Evolutionary conservation across 768 basidiomycete species (phyloP).

Genomic region (Strobilomyces confusus): DNA sequence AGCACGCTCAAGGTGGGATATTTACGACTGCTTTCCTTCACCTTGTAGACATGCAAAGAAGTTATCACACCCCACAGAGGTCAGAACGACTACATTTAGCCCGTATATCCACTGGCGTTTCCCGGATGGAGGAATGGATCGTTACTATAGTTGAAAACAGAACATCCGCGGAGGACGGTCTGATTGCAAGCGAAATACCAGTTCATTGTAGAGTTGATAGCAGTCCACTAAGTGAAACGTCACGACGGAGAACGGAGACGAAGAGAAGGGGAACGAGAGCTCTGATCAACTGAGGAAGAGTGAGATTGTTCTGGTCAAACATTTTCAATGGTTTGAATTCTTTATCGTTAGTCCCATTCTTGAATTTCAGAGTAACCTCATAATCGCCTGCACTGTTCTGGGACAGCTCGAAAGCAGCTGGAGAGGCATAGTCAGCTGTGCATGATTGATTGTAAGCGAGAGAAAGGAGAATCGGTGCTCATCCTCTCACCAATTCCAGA

Average conservation of each 20-base stretch:
- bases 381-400: constrained; percentile 62
- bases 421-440: constrained; percentile 67
- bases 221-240: constrained; percentile 15
- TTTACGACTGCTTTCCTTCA: no score
- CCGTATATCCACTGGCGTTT: no score
- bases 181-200: constrained; percentile 27
- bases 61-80: neutral
- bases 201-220: constrained; percentile 28
- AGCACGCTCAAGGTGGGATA: no score
- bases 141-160: constrained; percentile 27
- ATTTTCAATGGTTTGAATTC: constrained; percentile 61
- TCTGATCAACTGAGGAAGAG: constrained; percentile 16
- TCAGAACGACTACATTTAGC: neutral
- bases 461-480: neutral
- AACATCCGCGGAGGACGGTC: constrained; percentile 21
- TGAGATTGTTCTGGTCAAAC: constrained; percentile 44
- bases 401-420: constrained; percentile 47
- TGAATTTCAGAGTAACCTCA: constrained; percentile 74
- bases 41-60: neutral
- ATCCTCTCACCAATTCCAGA: constrained; percentile 53
- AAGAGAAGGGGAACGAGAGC: constrained; percentile 1
- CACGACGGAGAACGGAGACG: neutral
- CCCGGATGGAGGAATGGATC: constrained; percentile 26
- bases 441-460: neutral
- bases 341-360: constrained; percentile 62